Percentiles rank a stretch among this genome's conserved stretches.
Conservation (phyloP, 768 basidiomycete species). For the Leccinum broughii region DNA sequence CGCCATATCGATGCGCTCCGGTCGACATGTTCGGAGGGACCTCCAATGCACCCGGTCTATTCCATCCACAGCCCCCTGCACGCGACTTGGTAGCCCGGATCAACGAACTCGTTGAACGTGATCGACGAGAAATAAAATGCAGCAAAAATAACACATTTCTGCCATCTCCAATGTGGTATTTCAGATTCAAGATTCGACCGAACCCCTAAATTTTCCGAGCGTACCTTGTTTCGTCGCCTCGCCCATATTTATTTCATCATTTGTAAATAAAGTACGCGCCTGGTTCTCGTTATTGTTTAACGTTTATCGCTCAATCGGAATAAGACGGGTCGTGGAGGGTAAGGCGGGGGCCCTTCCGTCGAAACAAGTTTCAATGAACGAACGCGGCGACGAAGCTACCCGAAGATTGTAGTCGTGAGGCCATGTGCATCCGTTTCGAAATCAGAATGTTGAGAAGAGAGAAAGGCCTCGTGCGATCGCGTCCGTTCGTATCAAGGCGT, state of each 20-base stretch:
- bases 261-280: not conserved
- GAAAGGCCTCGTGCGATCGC: not conserved
- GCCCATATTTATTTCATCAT: not conserved
- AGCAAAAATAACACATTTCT: not conserved
- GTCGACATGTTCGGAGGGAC: not conserved
- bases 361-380: conserved; percentile 11
- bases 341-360: not conserved
- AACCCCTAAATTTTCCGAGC: not conserved
- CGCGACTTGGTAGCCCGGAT: not conserved
- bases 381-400: not conserved
- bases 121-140: not conserved
- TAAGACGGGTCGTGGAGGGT: conserved; percentile 6
- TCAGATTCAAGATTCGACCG: not conserved
- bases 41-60: not conserved
- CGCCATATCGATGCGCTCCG: not conserved
- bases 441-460: not conserved
- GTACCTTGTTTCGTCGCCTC: not conserved
- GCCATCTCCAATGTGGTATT: not conserved
- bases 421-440: not conserved
- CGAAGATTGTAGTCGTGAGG: not conserved
- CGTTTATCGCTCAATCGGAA: conserved; percentile 9
- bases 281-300: not conserved
- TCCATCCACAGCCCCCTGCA: not conserved
- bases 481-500: not conserved
- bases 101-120: not conserved